Percentiles rank a stretch among this genome's conserved stretches.
Evolutionary conservation across 2,329 filamentous ascomycete species (phyloP).

Genomic region (Colletotrichum eleusines): DNA sequence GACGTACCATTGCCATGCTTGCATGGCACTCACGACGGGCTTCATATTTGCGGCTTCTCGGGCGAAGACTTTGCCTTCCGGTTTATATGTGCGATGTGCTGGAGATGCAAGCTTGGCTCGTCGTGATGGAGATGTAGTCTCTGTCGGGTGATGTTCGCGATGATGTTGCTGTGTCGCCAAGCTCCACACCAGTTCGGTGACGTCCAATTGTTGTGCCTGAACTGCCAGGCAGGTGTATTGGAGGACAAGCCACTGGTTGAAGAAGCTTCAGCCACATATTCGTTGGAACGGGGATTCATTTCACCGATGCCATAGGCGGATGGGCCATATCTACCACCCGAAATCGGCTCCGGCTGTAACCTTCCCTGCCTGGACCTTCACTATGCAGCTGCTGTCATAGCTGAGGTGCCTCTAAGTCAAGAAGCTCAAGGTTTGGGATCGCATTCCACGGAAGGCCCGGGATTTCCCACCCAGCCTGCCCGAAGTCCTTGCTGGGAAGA

Average conservation of each 20-base stretch:
- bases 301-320: neutral
- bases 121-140: conserved; percentile 27
- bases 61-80: neutral
- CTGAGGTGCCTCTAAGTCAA: neutral
- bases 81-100: conserved; percentile 7
- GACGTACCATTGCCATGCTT: conserved; percentile 93
- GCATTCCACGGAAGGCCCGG: neutral
- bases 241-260: neutral
- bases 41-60: conserved; percentile 77
- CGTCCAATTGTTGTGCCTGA: conserved; percentile 38
- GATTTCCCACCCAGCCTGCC: too few species aligned
- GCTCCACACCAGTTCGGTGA: conserved; percentile 34
- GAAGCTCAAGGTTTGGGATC: neutral
- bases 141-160: conserved; percentile 16
- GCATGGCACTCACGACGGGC: conserved; percentile 90
- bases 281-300: neutral
- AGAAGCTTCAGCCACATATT: conserved; percentile 5
- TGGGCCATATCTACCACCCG: neutral
- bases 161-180: conserved; percentile 31
- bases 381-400: neutral
- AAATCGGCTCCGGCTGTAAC: too few species aligned
- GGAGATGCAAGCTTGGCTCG: conserved; percentile 34
- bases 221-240: neutral
- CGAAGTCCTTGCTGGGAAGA: neutral
- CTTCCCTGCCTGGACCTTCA: neutral